Base-by-base conservation (phyloP, 768 basidiomycete genomes). In the Mycena belliarum region DNA sequence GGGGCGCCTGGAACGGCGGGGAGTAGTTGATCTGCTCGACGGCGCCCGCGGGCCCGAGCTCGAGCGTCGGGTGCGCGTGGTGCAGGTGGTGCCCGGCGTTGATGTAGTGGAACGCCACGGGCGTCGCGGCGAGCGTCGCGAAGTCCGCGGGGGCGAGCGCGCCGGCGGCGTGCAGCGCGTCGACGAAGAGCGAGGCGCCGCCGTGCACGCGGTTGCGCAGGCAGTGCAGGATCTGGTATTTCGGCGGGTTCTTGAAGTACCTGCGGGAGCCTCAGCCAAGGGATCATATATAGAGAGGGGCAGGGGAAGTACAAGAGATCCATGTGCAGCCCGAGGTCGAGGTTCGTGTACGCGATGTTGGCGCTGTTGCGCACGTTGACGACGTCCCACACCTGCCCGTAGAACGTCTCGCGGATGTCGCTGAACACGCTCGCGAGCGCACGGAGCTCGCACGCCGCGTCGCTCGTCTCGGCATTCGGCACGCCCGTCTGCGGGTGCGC, bases 341-440 rank as follows among this genome's bases (percentile, higher is more conserved):
- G 78, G 69, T 94, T 87, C 14, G 96, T 99, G 70, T 97, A 98
- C 4, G 96, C 96, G 54, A 99, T 93, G 70, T 99, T 99, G 63
- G 79, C 82, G 66, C 90, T 90, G 53, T 91, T 79, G 40, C 71
- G 75, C 38, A 86, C 65, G 59, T 87, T 91, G 73, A 85, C 83
- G 25, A 98, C 95, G 69, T 97, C 85, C 93, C 94, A 98, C 1
- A 88, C 68, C 43, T 80, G 76, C 0, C 96, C 96, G 64, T 99
- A 99, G 70, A 98, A 95, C 10, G 95, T 98, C 43, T 81, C 76
- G 25, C 93, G 78, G 25, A 98, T 77, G 61, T 91, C 83, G 7
- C 93, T 89, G 64, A 98, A 89, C 23, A 66, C 69, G 25, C 78
- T 74, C 2, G 84, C 91, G 3, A 98, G 76, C n/a, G 57, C 73